Evolutionary conservation across 768 basidiomycete species (phyloP).

Genomic region (Terana coerulea): DNA sequence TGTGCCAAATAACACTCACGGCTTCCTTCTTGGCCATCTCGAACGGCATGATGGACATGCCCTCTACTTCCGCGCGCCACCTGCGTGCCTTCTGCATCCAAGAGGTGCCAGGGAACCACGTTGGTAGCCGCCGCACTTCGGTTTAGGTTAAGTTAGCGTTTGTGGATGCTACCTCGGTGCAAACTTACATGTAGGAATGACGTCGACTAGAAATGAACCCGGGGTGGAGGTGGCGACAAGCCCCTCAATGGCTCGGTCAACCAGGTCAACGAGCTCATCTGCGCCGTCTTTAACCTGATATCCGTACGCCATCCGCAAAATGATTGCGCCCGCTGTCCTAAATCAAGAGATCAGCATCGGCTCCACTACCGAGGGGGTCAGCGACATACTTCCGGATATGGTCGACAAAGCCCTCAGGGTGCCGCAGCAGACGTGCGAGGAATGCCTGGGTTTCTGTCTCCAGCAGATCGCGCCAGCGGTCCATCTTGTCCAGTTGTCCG

Average conservation of each 20-base stretch:
- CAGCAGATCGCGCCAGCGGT: slow-evolving; percentile 31
- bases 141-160: too few relatives aligned
- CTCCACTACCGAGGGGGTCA: neutral
- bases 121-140: slow-evolving; percentile 31
- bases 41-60: slow-evolving; percentile 36
- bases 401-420: slow-evolving; percentile 33
- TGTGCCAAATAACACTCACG: slow-evolving; percentile 25
- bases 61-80: slow-evolving; percentile 18
- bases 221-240: slow-evolving; percentile 23
- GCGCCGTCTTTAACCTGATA: slow-evolving; percentile 20
- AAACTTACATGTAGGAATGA: slow-evolving; percentile 20
- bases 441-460: slow-evolving; percentile 42
- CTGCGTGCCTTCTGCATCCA: slow-evolving; percentile 26
- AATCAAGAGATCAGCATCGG: neutral
- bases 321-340: slow-evolving; percentile 25
- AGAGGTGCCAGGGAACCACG: slow-evolving; percentile 38
- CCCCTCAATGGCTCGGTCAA: slow-evolving; percentile 23
- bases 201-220: slow-evolving; percentile 33
- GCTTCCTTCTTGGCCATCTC: slow-evolving; percentile 49
- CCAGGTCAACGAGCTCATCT: slow-evolving; percentile 24
- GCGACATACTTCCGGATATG: slow-evolving; percentile 38
- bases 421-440: slow-evolving; percentile 35
- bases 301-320: slow-evolving; percentile 28
- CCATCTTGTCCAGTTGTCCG: slow-evolving; percentile 24
- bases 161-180: too few relatives aligned